Evolutionary conservation across 2,329 filamentous ascomycete genomes (phyloP).

Genomic region (Aspergillus sp.): DNA sequence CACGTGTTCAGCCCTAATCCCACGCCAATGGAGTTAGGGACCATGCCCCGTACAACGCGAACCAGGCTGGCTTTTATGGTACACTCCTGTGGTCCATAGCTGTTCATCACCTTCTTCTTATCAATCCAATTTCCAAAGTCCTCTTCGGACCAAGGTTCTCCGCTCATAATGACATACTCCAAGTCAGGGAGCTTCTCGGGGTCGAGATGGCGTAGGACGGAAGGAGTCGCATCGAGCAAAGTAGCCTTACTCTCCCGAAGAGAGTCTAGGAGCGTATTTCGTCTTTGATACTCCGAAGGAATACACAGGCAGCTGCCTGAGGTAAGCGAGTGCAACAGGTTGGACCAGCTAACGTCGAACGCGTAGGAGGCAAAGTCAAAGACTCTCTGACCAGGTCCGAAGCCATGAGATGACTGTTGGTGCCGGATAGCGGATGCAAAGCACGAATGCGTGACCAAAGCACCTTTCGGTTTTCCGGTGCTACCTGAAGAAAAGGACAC

Average conservation of each 20-base stretch:
- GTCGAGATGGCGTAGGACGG: background rate
- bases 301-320: background rate
- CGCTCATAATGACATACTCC: too few relatives aligned
- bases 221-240: background rate
- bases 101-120: background rate
- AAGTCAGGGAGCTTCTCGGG: constrained; percentile 1
- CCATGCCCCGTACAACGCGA: too few relatives aligned
- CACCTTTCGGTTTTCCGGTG: constrained; percentile 44
- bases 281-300: background rate
- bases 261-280: background rate
- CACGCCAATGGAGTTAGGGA: background rate
- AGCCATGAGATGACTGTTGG: background rate
- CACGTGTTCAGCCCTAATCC: background rate
- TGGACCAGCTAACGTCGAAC: background rate
- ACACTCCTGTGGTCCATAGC: too few relatives aligned
- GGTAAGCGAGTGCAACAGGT: background rate
- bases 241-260: constrained; percentile 1
- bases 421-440: background rate
- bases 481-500: background rate
- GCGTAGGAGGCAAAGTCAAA: background rate
- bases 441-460: constrained; percentile 52
- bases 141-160: too few relatives aligned
- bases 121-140: background rate
- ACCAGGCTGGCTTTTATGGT: too few relatives aligned
- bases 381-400: background rate